phyloP scores from a whole-genome alignment of 2,329 filamentous ascomycete species.

The Microdochium trichocladiopsis region DNA sequence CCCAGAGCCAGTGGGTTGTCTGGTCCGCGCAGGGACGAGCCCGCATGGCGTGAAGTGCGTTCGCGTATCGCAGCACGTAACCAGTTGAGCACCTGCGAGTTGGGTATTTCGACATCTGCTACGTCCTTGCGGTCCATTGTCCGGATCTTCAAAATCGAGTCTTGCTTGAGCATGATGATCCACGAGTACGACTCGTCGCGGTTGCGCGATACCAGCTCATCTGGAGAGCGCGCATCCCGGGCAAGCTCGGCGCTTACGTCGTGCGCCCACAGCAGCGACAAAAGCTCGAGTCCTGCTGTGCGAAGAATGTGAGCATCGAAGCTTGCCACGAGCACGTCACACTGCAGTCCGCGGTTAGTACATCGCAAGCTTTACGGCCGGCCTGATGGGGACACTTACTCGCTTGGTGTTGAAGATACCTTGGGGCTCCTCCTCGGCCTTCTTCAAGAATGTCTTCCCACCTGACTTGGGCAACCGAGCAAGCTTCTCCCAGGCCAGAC shows the following conservation, averaged over 20 bases:
- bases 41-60: conserved; percentile 47
- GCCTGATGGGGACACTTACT: conserved; percentile 33
- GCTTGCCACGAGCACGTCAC: conserved; percentile 84
- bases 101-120: conserved; percentile 67
- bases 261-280: conserved; percentile 73
- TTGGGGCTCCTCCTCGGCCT: conserved; percentile 54
- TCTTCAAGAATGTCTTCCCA: conserved; percentile 60
- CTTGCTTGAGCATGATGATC: conserved; percentile 83
- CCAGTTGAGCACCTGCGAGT: conserved; percentile 68
- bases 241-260: conserved; percentile 86
- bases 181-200: conserved; percentile 74
- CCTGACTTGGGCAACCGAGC: conserved; percentile 55
- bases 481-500: conserved; percentile 79
- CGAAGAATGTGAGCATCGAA: conserved; percentile 74
- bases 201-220: conserved; percentile 72
- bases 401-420: conserved; percentile 55
- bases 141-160: conserved; percentile 69
- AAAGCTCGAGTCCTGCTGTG: conserved; percentile 67
- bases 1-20: conserved; percentile 10
- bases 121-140: conserved; percentile 70
- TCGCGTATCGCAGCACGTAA: conserved; percentile 78
- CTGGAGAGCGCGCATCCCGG: conserved; percentile 67
- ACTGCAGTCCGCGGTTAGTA: conserved; percentile 36
- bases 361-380: background rate
- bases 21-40: conserved; percentile 10